These are phyloP conservation scores for Capronia americana DNA, from an alignment of 2,329 filamentous ascomycete genomes.

Conservation along the genomic window DNA sequence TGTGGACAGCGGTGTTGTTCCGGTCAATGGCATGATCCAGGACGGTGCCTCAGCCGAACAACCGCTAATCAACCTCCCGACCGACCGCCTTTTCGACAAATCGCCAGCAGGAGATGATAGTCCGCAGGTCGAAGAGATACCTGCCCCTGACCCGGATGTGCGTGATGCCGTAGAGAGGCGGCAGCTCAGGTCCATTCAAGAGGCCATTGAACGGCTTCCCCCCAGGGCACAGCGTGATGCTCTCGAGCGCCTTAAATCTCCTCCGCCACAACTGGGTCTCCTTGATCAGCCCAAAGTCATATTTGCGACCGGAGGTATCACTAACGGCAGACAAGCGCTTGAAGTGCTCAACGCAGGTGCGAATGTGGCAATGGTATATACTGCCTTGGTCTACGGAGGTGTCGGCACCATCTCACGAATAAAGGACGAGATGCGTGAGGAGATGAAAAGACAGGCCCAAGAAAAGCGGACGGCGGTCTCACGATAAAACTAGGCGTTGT, in stretches of 20 bases:
- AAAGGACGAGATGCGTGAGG: constrained; percentile 55
- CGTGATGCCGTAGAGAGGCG: constrained; percentile 21
- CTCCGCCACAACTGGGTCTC: constrained; percentile 13
- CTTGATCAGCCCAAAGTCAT: constrained; percentile 69
- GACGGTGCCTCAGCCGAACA: constrained; percentile 30
- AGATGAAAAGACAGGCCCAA: constrained; percentile 40
- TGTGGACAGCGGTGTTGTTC: constrained; percentile 30
- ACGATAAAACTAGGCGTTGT: constrained; percentile 8
- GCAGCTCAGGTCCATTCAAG: constrained; percentile 29
- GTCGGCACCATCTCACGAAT: constrained; percentile 64
- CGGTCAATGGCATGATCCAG: constrained; percentile 19
- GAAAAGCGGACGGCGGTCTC: constrained; percentile 19
- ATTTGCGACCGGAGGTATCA: constrained; percentile 93
- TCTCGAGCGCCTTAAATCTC: constrained; percentile 22
- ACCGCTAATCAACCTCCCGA: constrained; percentile 30
- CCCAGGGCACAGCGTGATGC: constrained; percentile 29
- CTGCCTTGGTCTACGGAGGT: constrained; percentile 70
- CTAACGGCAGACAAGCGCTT: constrained; percentile 81
- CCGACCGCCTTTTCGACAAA: constrained; percentile 30
- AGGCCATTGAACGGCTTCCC: constrained; percentile 33
- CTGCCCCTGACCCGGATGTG: neutral
- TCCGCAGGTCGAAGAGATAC: constrained; percentile 11
- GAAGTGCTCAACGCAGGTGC: constrained; percentile 86
- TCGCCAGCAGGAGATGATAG: constrained; percentile 24
- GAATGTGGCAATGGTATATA: constrained; percentile 91